Percentiles rank a stretch among this genome's conserved stretches.
Evolutionary conservation across 768 basidiomycete species (phyloP).

Genomic region (Lactarius evosmus): DNA sequence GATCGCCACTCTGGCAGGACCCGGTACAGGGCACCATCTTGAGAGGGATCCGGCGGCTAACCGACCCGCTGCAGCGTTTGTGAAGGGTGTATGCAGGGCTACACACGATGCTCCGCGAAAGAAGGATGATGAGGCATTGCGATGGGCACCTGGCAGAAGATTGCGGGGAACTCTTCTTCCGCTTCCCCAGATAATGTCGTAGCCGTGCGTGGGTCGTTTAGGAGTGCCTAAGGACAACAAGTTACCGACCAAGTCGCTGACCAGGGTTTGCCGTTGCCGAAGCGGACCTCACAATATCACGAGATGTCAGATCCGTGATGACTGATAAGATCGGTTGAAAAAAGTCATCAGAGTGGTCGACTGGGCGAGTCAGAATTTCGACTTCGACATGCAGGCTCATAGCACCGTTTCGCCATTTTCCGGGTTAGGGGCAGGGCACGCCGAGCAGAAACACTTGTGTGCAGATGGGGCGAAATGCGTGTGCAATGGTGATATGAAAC

Average conservation of each 20-base stretch:
- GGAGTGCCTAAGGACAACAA: slow-evolving; percentile 2
- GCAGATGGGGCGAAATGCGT: slow-evolving; percentile 4
- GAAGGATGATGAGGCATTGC: slow-evolving; percentile 14
- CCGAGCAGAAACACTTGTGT: neutral
- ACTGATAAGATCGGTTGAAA: slow-evolving; percentile 26
- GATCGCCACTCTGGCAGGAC: slow-evolving; percentile 19
- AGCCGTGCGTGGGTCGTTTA: neutral
- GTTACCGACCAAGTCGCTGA: too few species aligned
- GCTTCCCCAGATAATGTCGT: slow-evolving; percentile 15
- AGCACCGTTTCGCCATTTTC: neutral
- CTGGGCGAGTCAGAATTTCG: neutral
- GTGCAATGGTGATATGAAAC: slow-evolving; percentile 13
- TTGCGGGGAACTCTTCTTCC: slow-evolving; percentile 21
- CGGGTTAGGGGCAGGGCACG: neutral
- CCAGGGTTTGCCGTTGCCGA: neutral
- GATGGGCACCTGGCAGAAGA: slow-evolving; percentile 14
- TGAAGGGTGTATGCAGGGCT: slow-evolving; percentile 24
- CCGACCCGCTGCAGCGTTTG: slow-evolving; percentile 22
- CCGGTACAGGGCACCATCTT: slow-evolving; percentile 14
- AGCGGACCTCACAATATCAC: slow-evolving; percentile 9
- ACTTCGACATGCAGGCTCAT: slow-evolving; percentile 6
- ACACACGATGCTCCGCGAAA: slow-evolving; percentile 10
- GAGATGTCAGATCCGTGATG: slow-evolving; percentile 25
- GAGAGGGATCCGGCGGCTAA: slow-evolving; percentile 10
- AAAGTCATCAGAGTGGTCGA: neutral